phyloP scores from a whole-genome alignment of 108 stramenopile genomes.

The Cyclotella baltica region DNA sequence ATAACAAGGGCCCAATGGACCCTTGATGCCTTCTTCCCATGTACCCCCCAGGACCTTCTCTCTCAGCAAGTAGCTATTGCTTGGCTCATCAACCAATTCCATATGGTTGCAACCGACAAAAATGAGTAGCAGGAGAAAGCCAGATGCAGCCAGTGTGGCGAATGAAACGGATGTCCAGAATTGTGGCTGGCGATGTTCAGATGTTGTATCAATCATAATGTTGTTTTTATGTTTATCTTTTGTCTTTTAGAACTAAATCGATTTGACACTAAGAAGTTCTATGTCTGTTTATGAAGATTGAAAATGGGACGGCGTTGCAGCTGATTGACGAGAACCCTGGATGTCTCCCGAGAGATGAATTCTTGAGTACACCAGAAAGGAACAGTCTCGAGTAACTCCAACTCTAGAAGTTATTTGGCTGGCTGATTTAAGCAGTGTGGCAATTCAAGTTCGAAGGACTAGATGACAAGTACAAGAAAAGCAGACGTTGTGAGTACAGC shows the following conservation, averaged over 20 bases:
- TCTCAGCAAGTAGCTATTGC: neutral
- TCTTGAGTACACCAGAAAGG: no score
- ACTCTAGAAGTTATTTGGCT: no score
- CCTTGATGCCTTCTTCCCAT: neutral
- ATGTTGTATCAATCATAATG: neutral
- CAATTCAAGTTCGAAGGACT: no score
- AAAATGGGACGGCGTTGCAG: no score
- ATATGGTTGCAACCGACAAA: neutral
- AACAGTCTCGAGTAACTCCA: no score
- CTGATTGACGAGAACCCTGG: no score
- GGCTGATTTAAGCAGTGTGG: no score
- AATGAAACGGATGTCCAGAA: neutral
- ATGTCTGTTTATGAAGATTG: no score
- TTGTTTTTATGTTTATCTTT: neutral
- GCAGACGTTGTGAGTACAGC: no score
- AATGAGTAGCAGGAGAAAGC: neutral
- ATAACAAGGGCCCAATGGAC: neutral
- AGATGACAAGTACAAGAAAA: no score
- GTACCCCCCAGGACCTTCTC: neutral
- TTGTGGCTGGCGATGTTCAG: neutral
- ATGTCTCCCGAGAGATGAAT: no score
- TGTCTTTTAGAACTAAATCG: neutral
- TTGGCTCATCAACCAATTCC: neutral
- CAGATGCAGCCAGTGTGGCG: neutral
- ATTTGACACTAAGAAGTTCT: no score